A percentile compares a stretch with the other conserved stretches of the same genome.
phyloP scores from a whole-genome alignment of 78 protist genomes.

The Bodo saltans region DNA sequence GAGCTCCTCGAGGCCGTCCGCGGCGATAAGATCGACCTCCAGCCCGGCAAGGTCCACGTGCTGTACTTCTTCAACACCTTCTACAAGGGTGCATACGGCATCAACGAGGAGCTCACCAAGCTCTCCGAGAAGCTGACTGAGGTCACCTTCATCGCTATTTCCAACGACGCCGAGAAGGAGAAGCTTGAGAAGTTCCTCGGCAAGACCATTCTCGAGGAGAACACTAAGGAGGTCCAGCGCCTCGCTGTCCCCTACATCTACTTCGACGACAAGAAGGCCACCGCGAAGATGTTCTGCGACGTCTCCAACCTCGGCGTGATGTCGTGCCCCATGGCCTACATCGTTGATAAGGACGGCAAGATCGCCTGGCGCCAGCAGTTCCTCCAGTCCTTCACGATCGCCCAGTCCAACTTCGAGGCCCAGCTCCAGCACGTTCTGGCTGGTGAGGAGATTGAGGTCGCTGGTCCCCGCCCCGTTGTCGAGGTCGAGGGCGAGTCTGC shows the following conservation, averaged over 20 bases:
- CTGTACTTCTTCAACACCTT: conserved; percentile 6
- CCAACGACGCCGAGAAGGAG: conserved; percentile 24
- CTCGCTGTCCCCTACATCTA: neutral
- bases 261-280: conserved; percentile 9
- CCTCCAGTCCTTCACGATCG: conserved; percentile 12
- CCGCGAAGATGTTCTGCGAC: conserved; percentile 6
- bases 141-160: conserved; percentile 8
- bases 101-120: conserved; percentile 20
- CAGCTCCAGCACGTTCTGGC: conserved; percentile 2
- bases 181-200: conserved; percentile 24
- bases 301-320: neutral
- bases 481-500: conserved; percentile 22
- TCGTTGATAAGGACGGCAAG: conserved; percentile 27
- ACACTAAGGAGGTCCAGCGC: neutral
- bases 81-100: conserved; percentile 22
- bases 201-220: conserved; percentile 4
- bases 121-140: conserved; percentile 14
- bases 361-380: conserved; percentile 22
- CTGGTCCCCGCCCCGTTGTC: neutral
- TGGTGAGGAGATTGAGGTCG: conserved; percentile 1
- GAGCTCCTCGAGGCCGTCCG: neutral
- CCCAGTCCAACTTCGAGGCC: conserved; percentile 26
- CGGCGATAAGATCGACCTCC: neutral
- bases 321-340: neutral
- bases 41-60: conserved; percentile 26